Conservation (phyloP, 441 rosid species). For the Geranium incanum region DNA sequence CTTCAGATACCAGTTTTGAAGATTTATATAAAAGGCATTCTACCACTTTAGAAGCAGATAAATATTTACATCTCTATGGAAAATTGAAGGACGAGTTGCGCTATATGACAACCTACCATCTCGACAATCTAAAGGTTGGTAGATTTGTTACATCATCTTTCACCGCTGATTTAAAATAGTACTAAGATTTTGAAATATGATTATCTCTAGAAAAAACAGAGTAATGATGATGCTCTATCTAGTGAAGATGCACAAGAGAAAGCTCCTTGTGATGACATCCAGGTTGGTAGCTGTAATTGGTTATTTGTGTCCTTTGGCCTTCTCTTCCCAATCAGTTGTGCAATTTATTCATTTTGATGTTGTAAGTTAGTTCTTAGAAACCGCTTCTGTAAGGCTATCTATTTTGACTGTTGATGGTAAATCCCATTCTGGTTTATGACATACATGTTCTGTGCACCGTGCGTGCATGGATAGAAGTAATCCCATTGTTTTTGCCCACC, state of each 20-base stretch:
- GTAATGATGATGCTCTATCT: slow-evolving; percentile 25
- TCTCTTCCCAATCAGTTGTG: neutral
- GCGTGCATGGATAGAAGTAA: neutral
- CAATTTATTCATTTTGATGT: neutral
- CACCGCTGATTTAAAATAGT: slow-evolving; percentile 9
- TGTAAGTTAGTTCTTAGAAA: neutral
- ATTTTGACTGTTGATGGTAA: neutral
- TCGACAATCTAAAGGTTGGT: slow-evolving; percentile 49
- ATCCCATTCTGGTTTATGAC: too few relatives aligned
- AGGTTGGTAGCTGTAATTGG: slow-evolving; percentile 35
- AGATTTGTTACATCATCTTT: slow-evolving; percentile 13
- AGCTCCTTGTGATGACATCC: slow-evolving; percentile 43
- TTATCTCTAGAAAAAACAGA: slow-evolving; percentile 37
- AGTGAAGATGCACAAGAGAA: slow-evolving; percentile 31
- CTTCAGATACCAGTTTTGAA: slow-evolving; percentile 11
- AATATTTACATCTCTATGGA: slow-evolving; percentile 40
- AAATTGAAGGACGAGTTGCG: slow-evolving; percentile 43
- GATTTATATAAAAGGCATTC: slow-evolving; percentile 22
- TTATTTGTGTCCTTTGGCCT: slow-evolving; percentile 2
- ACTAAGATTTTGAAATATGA: slow-evolving; percentile 26
- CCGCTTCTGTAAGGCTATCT: neutral
- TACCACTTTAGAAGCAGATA: slow-evolving; percentile 26
- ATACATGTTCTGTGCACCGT: neutral
- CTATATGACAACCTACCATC: slow-evolving; percentile 31
- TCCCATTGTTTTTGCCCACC: neutral